A percentile compares a stretch with the other conserved stretches of the same genome.
These are phyloP conservation scores for Penicillium manginii DNA, from an alignment of 495 filamentous ascomycete species.

Conservation along the genomic window DNA sequence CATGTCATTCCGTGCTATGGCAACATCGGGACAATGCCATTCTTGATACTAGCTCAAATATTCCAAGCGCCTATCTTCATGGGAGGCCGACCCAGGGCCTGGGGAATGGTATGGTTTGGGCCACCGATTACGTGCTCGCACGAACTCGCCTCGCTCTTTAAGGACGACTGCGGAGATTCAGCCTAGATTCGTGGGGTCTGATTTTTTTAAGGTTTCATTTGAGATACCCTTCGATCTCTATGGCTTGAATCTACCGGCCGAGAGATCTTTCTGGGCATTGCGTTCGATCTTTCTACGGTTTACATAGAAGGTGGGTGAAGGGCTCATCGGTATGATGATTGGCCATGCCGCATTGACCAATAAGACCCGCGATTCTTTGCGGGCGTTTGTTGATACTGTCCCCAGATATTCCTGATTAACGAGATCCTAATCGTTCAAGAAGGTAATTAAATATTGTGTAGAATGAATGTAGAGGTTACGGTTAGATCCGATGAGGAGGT, in stretches of 20 bases:
- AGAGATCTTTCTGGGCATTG: not conserved
- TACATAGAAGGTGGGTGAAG: not conserved
- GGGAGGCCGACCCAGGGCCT: not conserved
- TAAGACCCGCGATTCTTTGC: too few species aligned
- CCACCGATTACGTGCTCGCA: conserved; percentile 45
- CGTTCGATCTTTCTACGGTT: not conserved
- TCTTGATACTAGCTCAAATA: not conserved
- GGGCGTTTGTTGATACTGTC: too few species aligned
- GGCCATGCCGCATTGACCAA: not conserved
- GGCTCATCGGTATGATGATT: not conserved
- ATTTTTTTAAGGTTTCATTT: not conserved
- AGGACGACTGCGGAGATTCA: not conserved
- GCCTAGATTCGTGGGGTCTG: not conserved
- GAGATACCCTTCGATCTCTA: not conserved
- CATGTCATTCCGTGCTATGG: conserved; percentile 18
- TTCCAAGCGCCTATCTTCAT: conserved; percentile 2
- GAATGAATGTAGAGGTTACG: too few species aligned
- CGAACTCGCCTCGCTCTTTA: conserved; percentile 20
- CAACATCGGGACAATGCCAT: conserved; percentile 17
- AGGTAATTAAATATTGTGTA: too few species aligned
- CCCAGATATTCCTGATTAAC: too few species aligned
- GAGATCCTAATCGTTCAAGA: too few species aligned
- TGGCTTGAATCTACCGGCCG: not conserved
- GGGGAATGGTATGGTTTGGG: conserved; percentile 35
- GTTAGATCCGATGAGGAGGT: too few species aligned